A percentile compares a stretch with the other conserved stretches of the same genome.
phyloP scores from a whole-genome alignment of 2,329 filamentous ascomycete species.

The Neonectria hederae region DNA sequence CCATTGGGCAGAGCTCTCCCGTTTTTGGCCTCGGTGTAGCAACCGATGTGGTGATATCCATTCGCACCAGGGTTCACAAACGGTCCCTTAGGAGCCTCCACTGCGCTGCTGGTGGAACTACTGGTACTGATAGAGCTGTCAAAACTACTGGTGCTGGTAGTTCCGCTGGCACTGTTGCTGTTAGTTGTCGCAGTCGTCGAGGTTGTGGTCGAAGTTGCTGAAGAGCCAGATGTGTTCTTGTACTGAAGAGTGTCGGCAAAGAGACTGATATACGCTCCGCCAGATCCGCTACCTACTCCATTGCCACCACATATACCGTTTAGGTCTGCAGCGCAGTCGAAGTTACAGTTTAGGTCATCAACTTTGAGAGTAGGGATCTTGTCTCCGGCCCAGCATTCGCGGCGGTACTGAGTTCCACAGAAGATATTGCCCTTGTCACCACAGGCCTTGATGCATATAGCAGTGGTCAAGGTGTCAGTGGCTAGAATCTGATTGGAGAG shows the following conservation, averaged over 20 bases:
- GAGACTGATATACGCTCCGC: constrained; percentile 57
- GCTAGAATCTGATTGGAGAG: constrained; percentile 54
- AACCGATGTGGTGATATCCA: constrained; percentile 50
- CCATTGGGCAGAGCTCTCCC: constrained; percentile 47
- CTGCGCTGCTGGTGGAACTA: constrained; percentile 3
- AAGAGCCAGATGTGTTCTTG: constrained; percentile 31
- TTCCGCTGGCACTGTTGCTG: not conserved
- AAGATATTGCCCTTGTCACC: constrained; percentile 49
- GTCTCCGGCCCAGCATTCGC: constrained; percentile 65
- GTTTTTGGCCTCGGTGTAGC: constrained; percentile 48
- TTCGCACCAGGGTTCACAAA: constrained; percentile 51
- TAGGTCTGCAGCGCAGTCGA: constrained; percentile 58
- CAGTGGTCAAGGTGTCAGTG: constrained; percentile 53
- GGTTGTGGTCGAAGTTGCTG: not conserved
- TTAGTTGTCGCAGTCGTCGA: not conserved
- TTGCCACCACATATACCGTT: constrained; percentile 65
- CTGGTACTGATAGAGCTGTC: not conserved
- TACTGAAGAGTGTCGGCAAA: constrained; percentile 52
- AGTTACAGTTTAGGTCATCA: constrained; percentile 60
- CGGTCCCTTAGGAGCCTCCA: constrained; percentile 21
- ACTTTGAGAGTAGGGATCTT: constrained; percentile 56
- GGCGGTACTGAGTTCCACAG: constrained; percentile 60
- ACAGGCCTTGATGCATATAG: constrained; percentile 57
- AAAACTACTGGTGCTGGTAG: not conserved
- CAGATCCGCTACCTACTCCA: constrained; percentile 45